Percentiles rank a stretch among this genome's conserved stretches.
Evolutionary conservation across 2,329 filamentous ascomycete genomes (phyloP).

Genomic region (Sarocladiaceae sp.): DNA sequence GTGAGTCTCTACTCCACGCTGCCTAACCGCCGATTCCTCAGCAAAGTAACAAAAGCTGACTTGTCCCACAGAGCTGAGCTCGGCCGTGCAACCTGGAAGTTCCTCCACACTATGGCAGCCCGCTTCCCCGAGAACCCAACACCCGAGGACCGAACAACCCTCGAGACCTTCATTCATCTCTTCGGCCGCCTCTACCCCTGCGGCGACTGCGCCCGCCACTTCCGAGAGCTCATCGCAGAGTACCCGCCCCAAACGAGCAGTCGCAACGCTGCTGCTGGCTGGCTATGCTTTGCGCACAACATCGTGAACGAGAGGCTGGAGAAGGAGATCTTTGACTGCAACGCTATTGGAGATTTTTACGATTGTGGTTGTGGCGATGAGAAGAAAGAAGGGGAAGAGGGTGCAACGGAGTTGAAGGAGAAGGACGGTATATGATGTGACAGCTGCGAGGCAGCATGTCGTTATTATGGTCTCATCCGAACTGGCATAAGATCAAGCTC

Average conservation of each 20-base stretch:
- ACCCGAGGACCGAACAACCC: conserved; percentile 55
- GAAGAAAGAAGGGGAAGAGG: conserved; percentile 38
- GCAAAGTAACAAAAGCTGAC: conserved; percentile 15
- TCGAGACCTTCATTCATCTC: conserved; percentile 61
- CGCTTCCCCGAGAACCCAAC: conserved; percentile 64
- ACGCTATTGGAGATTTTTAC: conserved; percentile 65
- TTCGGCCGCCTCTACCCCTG: conserved; percentile 68
- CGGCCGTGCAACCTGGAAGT: conserved; percentile 64
- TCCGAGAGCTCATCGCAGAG: conserved; percentile 56
- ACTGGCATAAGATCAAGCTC: not conserved
- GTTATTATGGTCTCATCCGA: not conserved
- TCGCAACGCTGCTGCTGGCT: conserved; percentile 60
- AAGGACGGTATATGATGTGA: conserved; percentile 15
- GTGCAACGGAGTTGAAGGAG: conserved; percentile 21
- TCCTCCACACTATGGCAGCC: conserved; percentile 67
- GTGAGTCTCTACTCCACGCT: too few species aligned
- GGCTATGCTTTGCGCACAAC: conserved; percentile 67
- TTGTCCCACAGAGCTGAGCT: conserved; percentile 50
- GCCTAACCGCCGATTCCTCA: too few species aligned
- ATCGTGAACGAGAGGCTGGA: conserved; percentile 60
- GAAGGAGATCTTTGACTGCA: conserved; percentile 62
- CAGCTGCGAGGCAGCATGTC: conserved; percentile 17
- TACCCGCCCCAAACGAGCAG: conserved; percentile 63
- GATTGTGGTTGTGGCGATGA: conserved; percentile 70
- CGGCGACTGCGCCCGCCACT: conserved; percentile 65